phyloP scores from a whole-genome alignment of 2,329 filamentous ascomycete species.

The Catunica adiposa region DNA sequence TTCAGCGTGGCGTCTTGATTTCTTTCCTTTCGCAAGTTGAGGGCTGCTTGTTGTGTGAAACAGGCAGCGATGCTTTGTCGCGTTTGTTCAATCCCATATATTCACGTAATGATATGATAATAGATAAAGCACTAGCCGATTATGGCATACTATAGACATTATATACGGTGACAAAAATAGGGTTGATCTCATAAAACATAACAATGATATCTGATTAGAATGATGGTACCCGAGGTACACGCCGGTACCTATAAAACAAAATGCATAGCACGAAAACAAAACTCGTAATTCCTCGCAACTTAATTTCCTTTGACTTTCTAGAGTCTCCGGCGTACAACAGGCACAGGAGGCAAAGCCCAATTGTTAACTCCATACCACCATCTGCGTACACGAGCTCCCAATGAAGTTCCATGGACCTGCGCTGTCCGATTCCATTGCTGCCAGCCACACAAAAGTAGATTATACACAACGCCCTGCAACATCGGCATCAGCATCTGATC shows the following conservation, averaged over 20 bases:
- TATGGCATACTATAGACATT: background rate
- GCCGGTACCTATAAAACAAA: background rate
- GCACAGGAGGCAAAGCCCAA: conserved; percentile 49
- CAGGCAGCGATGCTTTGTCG: too few relatives aligned
- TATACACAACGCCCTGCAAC: conserved; percentile 77
- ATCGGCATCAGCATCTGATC: conserved; percentile 88
- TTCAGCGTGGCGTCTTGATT: background rate
- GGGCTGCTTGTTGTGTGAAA: too few relatives aligned
- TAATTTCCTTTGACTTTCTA: background rate
- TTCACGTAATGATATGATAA: background rate
- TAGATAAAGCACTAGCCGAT: background rate
- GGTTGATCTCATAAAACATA: background rate
- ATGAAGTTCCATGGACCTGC: conserved; percentile 55
- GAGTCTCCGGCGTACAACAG: conserved; percentile 12
- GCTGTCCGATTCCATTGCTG: conserved; percentile 72
- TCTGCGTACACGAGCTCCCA: conserved; percentile 61
- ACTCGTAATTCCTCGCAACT: background rate
- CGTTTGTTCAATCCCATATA: background rate
- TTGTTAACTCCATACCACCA: conserved; percentile 97
- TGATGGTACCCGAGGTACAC: background rate
- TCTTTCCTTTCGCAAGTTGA: background rate
- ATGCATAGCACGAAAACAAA: conserved; percentile 2
- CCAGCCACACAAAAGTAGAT: conserved; percentile 72
- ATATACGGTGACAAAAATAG: background rate
- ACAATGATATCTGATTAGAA: background rate